Percentiles rank a stretch among this genome's conserved stretches.
These are phyloP conservation scores for Yamadazyma blattariae DNA, from an alignment of 1,139 yeast genomes.

Conservation along the genomic window DNA sequence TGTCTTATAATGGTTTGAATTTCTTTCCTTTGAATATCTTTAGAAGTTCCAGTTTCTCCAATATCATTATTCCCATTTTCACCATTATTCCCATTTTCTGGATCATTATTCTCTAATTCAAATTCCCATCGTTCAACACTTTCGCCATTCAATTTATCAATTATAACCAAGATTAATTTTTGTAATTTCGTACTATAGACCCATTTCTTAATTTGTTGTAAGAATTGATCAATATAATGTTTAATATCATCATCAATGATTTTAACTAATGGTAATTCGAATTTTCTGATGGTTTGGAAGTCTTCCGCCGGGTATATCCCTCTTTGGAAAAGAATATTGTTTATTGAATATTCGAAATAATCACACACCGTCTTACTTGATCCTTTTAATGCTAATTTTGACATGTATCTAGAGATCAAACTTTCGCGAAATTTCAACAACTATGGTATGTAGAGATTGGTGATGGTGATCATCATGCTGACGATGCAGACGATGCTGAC, in stretches of 20 bases:
- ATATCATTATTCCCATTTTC: constrained; percentile 59
- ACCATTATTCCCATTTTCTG: constrained; percentile 82
- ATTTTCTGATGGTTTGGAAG: constrained; percentile 74
- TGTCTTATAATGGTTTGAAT: constrained; percentile 86
- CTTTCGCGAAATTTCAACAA: not conserved
- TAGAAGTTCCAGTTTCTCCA: constrained; percentile 18
- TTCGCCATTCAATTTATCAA: constrained; percentile 65
- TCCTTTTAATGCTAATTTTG: constrained; percentile 66
- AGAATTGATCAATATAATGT: constrained; percentile 62
- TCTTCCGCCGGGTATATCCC: constrained; percentile 91
- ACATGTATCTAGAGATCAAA: constrained; percentile 2
- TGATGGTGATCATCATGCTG: too few species aligned
- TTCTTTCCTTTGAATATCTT: constrained; percentile 61
- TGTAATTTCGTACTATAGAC: constrained; percentile 67
- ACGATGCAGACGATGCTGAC: not conserved
- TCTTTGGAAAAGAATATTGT: constrained; percentile 80
- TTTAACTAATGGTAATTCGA: constrained; percentile 73
- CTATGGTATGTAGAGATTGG: constrained; percentile 7
- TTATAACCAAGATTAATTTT: constrained; percentile 67
- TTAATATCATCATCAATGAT: constrained; percentile 77
- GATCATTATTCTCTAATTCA: constrained; percentile 44
- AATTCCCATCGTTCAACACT: constrained; percentile 88
- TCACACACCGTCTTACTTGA: constrained; percentile 78
- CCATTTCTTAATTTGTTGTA: constrained; percentile 83
- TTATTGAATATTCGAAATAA: constrained; percentile 78